Conservation (phyloP, 2,329 filamentous ascomycete genomes). For the Camptophora hylomeconis region DNA sequence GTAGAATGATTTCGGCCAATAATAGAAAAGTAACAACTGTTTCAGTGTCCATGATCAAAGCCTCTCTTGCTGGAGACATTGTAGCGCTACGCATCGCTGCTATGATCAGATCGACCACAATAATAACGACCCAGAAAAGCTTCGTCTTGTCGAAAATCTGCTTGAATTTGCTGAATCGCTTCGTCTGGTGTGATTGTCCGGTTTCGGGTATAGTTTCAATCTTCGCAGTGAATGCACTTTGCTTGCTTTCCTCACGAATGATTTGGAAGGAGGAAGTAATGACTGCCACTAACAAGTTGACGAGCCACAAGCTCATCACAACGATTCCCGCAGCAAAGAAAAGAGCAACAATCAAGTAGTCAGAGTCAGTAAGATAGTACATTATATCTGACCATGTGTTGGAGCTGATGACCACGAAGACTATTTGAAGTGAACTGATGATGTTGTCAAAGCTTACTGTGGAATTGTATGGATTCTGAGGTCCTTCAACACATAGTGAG, state of each 20-base stretch:
- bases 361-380: conserved; percentile 83
- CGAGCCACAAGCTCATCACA: conserved; percentile 90
- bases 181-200: conserved; percentile 22
- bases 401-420: conserved; percentile 96
- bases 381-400: conserved; percentile 94
- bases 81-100: conserved; percentile 64
- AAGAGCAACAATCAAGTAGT: conserved; percentile 74
- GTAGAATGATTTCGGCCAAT: conserved; percentile 67
- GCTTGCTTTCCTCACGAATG: conserved; percentile 89
- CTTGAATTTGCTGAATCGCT: conserved; percentile 40
- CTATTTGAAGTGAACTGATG: conserved; percentile 75
- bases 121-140: conserved; percentile 67
- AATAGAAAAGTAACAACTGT: conserved; percentile 64
- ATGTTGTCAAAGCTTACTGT: conserved; percentile 96
- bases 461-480: conserved; percentile 60
- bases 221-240: conserved; percentile 79
- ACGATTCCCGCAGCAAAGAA: conserved; percentile 64
- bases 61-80: conserved; percentile 51
- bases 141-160: conserved; percentile 59
- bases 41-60: conserved; percentile 61
- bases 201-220: conserved; percentile 36
- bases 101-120: conserved; percentile 64
- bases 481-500: conserved; percentile 67
- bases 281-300: conserved; percentile 86
- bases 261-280: conserved; percentile 98